Conservation (phyloP, 164 flowering plant genomes). For the Vitis rupestris region DNA sequence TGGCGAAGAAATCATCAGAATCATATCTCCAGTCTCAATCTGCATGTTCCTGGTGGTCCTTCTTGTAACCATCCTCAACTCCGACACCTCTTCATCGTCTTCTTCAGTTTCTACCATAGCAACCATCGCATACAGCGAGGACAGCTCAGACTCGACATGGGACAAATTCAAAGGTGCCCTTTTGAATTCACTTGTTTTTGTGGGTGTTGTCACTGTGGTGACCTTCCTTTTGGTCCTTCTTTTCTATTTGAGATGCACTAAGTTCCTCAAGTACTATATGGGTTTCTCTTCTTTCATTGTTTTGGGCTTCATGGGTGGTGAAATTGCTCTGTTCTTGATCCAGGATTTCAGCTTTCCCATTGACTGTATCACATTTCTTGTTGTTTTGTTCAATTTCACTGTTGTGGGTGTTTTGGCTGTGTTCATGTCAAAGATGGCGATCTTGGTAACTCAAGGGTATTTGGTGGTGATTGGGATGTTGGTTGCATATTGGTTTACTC, state of each 20-base stretch:
- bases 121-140: constrained; percentile 67
- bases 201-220: constrained; percentile 62
- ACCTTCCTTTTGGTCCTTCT: constrained; percentile 85
- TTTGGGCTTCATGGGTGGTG: constrained; percentile 88
- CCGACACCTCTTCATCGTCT: constrained; percentile 35
- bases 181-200: constrained; percentile 80
- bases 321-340: constrained; percentile 57
- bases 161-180: constrained; percentile 87
- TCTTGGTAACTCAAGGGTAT: constrained; percentile 76
- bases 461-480: constrained; percentile 87
- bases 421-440: constrained; percentile 71
- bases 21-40: constrained; percentile 80
- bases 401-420: constrained; percentile 84
- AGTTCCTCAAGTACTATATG: constrained; percentile 79
- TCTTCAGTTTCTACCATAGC: constrained; percentile 50
- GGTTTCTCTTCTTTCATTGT: constrained; percentile 83
- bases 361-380: constrained; percentile 62
- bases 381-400: constrained; percentile 73
- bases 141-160: constrained; percentile 72
- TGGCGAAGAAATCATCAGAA: constrained; percentile 87
- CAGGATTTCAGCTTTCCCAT: constrained; percentile 47
- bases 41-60: constrained; percentile 91
- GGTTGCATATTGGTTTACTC: constrained; percentile 95
- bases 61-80: constrained; percentile 58
- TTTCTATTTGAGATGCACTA: constrained; percentile 77